A percentile compares a stretch with the other conserved stretches of the same genome.
These are phyloP conservation scores for Mycena vitilis DNA, from an alignment of 768 basidiomycete genomes.

Conservation along the genomic window DNA sequence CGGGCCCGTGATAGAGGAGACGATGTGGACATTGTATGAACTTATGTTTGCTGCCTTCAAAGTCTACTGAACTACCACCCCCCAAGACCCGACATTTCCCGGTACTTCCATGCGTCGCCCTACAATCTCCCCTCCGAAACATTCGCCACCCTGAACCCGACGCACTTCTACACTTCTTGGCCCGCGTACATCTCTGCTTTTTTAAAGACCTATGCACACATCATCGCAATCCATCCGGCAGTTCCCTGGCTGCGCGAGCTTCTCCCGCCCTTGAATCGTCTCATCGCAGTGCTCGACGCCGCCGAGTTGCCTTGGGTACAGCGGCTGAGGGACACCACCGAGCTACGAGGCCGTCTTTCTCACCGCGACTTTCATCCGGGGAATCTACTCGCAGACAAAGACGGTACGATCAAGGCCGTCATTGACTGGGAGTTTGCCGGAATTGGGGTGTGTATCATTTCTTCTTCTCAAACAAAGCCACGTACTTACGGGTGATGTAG, in stretches of 20 bases:
- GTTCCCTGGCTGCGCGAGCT: constrained; percentile 23
- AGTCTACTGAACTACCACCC: too few relatives aligned
- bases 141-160: constrained; percentile 29
- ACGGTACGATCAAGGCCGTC: constrained; percentile 29
- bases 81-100: constrained; percentile 32
- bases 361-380: constrained; percentile 35
- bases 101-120: constrained; percentile 31
- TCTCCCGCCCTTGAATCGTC: constrained; percentile 18
- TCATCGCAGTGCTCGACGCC: constrained; percentile 18
- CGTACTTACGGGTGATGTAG: neutral
- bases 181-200: constrained; percentile 32
- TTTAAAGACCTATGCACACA: constrained; percentile 29
- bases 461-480: neutral
- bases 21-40: constrained; percentile 32
- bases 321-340: constrained; percentile 13
- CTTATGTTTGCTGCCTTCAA: neutral
- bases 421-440: constrained; percentile 37
- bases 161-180: constrained; percentile 23
- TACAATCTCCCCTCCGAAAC: constrained; percentile 31
- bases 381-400: constrained; percentile 29
- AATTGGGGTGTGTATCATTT: constrained; percentile 16
- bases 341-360: constrained; percentile 24
- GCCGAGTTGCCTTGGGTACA: constrained; percentile 16
- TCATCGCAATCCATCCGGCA: constrained; percentile 29
- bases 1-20: constrained; percentile 34